Evolutionary conservation across 352 stramenopile species (phyloP), one percentile per base, ranked within the genome.

Genomic region (Pythium scleroteichum): DNA sequence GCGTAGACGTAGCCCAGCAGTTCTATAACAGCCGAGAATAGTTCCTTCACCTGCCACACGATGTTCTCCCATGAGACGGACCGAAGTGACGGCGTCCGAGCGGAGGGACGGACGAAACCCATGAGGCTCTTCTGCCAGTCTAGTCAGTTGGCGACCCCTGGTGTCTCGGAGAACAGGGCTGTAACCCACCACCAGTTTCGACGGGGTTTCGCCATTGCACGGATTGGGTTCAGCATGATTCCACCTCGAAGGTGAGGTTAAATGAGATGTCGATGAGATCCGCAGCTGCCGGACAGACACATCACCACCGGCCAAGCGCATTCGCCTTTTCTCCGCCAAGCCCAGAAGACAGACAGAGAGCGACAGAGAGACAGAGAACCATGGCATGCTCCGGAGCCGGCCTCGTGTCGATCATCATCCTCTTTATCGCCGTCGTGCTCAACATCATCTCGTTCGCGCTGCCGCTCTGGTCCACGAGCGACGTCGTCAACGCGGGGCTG

Each of bases 401-500:
- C 4, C 66, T 85, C 53, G 49, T 85, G 13, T 79, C 76, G 29
- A 78, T 87, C 66, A 64, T 85, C 58, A 69, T 88, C 50, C 70
- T 88, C 53, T 77, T 82, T 41, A 67, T 75, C 50, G 76, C 74
- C 19, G 69, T 86, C 24, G 67, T 74, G 64, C 70, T 90, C 56
- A 88, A 85, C 66, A 51, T 72, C 57, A 74, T 87, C 33, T 73
- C 80, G 27, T 84, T 87, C 60, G 72, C 75, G n/a, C 57, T 90
- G 59, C 80, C 80, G 33, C 63, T 86, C 35, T 90, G 80, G 80
- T 85, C 74, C 42, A 88, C 78, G 22, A 90, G 76, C 62, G 68
- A 69, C 16, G 62, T 72, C 17, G 75, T 82, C 40, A 84, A 73
- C 66, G 50, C 66, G 32, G 66, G 59, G 48, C 67, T 83, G 10